Percentiles rank a stretch among this genome's conserved stretches.
phyloP scores from a whole-genome alignment of 208 protist species.

The Kentomonas sorsogonicus region DNA sequence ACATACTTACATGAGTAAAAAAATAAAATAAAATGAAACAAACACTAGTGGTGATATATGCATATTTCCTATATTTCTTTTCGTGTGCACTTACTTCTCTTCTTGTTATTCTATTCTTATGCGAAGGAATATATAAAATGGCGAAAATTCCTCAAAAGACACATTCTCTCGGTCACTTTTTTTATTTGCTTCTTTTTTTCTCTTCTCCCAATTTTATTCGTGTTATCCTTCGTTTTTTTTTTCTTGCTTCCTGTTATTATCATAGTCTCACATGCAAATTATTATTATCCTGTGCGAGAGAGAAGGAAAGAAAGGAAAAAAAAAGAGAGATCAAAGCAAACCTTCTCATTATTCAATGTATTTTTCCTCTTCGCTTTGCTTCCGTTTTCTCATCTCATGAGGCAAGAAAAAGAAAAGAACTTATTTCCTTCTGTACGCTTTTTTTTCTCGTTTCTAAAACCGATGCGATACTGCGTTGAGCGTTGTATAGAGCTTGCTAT shows the following conservation, averaged over 20 bases:
- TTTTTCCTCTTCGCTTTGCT: conserved; percentile 3
- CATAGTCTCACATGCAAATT: conserved; percentile 5
- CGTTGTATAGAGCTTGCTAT: too few relatives aligned
- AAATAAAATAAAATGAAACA: not conserved
- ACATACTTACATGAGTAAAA: conserved; percentile 1
- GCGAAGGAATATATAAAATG: not conserved
- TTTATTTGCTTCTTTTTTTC: conserved; percentile 4
- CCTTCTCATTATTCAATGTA: too few relatives aligned
- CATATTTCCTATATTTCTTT: not conserved
- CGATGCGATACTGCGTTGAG: too few relatives aligned
- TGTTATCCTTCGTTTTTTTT: conserved; percentile 8
- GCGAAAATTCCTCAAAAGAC: not conserved
- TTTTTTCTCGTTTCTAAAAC: too few relatives aligned
- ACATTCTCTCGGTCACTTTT: too few relatives aligned
- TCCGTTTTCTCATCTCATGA: too few relatives aligned
- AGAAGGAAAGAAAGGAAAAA: too few relatives aligned
- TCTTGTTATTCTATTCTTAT: conserved; percentile 4
- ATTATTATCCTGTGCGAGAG: too few relatives aligned
- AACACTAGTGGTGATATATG: not conserved
- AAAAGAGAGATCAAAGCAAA: too few relatives aligned
- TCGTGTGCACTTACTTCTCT: not conserved
- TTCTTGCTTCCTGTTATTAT: conserved; percentile 7
- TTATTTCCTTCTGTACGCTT: too few relatives aligned
- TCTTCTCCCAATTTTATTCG: conserved; percentile 1
- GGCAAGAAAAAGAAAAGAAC: too few relatives aligned